Conservation (phyloP, 2,329 filamentous ascomycete species). For the Nannizziopsis arthrosporioides region DNA sequence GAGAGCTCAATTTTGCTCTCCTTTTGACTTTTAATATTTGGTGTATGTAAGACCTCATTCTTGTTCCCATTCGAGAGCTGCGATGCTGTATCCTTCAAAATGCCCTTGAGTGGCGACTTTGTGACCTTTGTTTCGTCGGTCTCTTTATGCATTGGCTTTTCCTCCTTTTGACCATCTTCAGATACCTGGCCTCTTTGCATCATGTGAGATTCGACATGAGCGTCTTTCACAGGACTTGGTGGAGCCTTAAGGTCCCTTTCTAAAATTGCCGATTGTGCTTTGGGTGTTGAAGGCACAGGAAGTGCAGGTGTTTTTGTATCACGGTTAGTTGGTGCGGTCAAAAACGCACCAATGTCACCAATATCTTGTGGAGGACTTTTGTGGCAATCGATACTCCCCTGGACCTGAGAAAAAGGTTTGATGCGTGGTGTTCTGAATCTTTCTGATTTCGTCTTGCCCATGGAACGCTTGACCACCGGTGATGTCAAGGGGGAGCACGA, state of each 20-base stretch:
- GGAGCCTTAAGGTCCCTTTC: not conserved
- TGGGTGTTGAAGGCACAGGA: constrained; percentile 2
- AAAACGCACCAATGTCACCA: not conserved
- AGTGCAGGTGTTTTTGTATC: not conserved
- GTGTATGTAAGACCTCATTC: constrained; percentile 9
- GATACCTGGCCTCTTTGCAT: not conserved
- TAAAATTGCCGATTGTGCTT: not conserved
- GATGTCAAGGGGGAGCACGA: constrained; percentile 7
- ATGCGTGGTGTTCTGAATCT: constrained; percentile 15
- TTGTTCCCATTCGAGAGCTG: not conserved
- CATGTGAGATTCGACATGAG: constrained; percentile 1
- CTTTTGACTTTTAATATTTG: constrained; percentile 13
- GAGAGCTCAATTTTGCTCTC: constrained; percentile 9
- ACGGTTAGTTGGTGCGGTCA: not conserved
- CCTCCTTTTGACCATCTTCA: not conserved
- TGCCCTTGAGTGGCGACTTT: constrained; percentile 9
- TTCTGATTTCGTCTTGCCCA: not conserved
- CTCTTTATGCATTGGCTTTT: not conserved
- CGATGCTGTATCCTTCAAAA: constrained; percentile 13
- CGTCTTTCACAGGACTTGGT: constrained; percentile 1
- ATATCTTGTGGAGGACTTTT: not conserved
- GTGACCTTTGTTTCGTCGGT: not conserved
- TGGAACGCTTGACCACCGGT: not conserved
- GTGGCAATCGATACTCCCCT: constrained; percentile 16
- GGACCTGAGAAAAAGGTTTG: constrained; percentile 25